A percentile compares a stretch with the other conserved stretches of the same genome.
Evolutionary conservation across 345 rosid species (phyloP).

Genomic region (Acer campestre): DNA sequence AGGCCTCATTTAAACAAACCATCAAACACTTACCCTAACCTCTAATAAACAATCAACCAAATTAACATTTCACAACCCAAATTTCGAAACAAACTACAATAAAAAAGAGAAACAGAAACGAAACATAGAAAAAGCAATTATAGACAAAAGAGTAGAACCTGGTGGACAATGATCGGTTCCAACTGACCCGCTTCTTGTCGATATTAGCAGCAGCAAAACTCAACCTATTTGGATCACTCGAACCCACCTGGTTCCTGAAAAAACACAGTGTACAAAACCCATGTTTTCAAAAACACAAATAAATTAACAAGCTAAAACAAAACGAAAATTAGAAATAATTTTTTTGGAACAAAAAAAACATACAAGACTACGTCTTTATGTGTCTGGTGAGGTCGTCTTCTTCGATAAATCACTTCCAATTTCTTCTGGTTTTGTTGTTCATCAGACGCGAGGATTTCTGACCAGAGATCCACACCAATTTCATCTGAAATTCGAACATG

Average conservation of each 20-base stretch:
- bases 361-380: conserved; percentile 33
- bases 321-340: background rate
- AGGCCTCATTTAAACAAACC: background rate
- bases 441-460: conserved; percentile 45
- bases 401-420: conserved; percentile 48
- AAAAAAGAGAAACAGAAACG: background rate
- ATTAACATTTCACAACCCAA: background rate
- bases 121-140: background rate
- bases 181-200: conserved; percentile 62
- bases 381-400: conserved; percentile 45
- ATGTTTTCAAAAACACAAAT: conserved; percentile 1
- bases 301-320: background rate
- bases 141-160: conserved; percentile 40
- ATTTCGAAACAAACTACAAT: background rate
- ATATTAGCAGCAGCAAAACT: conserved; percentile 44
- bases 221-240: conserved; percentile 39
- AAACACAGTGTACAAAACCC: background rate
- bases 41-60: background rate
- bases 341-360: background rate
- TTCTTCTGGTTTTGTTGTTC: conserved; percentile 24
- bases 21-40: background rate
- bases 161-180: conserved; percentile 92
- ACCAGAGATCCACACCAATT: conserved; percentile 52
- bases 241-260: conserved; percentile 31
- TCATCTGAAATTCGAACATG: conserved; percentile 7